Percentiles rank a stretch among this genome's conserved stretches.
phyloP scores from a whole-genome alignment of 1,139 yeast species.

The Scheffersomyces parashehatae region DNA sequence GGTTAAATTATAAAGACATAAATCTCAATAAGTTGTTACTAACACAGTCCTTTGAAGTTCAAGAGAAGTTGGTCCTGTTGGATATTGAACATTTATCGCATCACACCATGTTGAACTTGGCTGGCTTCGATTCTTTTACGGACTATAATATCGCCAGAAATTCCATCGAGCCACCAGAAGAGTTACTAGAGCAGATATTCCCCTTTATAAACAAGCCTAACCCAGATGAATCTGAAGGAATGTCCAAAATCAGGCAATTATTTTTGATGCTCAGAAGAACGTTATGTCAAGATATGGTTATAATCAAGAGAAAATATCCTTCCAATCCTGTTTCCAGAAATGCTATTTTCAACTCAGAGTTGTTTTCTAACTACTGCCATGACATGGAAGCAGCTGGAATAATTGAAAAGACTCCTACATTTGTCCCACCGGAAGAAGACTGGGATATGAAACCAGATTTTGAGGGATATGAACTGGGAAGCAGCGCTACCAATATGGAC shows the following conservation, averaged over 20 bases:
- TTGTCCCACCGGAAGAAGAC: not conserved
- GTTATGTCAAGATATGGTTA: slow-evolving; percentile 37
- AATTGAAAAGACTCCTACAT: slow-evolving; percentile 3
- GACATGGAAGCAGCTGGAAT: slow-evolving; percentile 14
- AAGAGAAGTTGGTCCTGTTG: slow-evolving; percentile 7
- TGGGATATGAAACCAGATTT: not conserved
- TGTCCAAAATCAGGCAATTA: slow-evolving; percentile 16
- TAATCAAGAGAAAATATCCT: slow-evolving; percentile 26
- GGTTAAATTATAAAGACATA: slow-evolving; percentile 22
- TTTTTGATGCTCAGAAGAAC: slow-evolving; percentile 24
- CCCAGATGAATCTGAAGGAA: not conserved
- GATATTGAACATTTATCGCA: slow-evolving; percentile 17
- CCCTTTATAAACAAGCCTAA: slow-evolving; percentile 26
- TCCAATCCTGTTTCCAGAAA: slow-evolving; percentile 26
- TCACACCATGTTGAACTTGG: slow-evolving; percentile 17
- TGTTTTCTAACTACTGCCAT: slow-evolving; percentile 22
- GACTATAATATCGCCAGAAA: slow-evolving; percentile 23
- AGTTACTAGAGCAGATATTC: slow-evolving; percentile 27
- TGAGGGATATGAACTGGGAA: not conserved
- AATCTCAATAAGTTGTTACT: slow-evolving; percentile 22
- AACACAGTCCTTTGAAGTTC: slow-evolving; percentile 14
- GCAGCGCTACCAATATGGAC: not conserved
- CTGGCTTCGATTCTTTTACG: slow-evolving; percentile 25
- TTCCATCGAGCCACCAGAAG: slow-evolving; percentile 28
- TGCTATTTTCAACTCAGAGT: slow-evolving; percentile 25